Evolutionary conservation across 768 basidiomycete genomes (phyloP).

Genomic region (Holtermanniella nyarrowii): DNA sequence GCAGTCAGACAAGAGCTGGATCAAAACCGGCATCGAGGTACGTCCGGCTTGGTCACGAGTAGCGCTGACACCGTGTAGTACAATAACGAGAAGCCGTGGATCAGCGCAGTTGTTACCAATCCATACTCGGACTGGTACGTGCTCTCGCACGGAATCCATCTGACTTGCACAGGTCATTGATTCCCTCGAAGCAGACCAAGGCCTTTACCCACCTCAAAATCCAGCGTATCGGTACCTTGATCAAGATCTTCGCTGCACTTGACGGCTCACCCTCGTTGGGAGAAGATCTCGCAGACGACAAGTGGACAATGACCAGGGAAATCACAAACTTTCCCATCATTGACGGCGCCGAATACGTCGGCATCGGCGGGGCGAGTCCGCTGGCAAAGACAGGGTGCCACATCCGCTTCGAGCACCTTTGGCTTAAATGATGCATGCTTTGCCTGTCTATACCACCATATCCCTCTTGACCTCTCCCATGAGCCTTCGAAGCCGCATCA

Average conservation of each 20-base stretch:
- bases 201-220: constrained; percentile 1
- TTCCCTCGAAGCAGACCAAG: background rate
- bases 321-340: background rate
- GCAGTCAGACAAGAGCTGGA: constrained; percentile 1
- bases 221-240: background rate
- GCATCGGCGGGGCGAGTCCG: background rate
- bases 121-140: constrained; percentile 4
- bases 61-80: background rate
- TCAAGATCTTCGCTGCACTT: background rate
- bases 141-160: background rate
- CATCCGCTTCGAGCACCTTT: constrained; percentile 1
- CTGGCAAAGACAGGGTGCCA: background rate
- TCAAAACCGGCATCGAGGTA: constrained; percentile 7
- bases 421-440: background rate
- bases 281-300: background rate
- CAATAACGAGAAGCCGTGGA: constrained; percentile 1
- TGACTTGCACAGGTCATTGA: background rate
- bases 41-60: background rate
- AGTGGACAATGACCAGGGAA: constrained; percentile 3
- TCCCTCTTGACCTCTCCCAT: background rate
- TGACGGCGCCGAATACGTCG: background rate
- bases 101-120: constrained; percentile 3
- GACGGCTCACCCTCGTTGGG: background rate
- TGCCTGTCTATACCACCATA: background rate
- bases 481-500: background rate